phyloP scores from a whole-genome alignment of 1,284 basidiomycete species.

The Fomitiporia mediterranea region DNA sequence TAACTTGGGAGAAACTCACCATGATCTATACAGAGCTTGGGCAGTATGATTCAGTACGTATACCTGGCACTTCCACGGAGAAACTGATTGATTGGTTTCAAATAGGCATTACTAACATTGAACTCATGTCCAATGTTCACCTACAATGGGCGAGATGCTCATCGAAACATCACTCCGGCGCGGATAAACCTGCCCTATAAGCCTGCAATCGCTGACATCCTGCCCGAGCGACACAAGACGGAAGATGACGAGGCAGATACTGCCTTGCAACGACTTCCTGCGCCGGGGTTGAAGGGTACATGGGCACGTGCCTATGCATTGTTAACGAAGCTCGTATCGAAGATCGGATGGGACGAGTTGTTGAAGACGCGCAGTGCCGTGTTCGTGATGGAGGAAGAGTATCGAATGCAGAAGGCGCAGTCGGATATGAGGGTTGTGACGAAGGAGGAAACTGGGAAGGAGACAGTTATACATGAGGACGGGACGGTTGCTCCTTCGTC shows the following conservation, averaged over 20 bases:
- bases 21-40: conserved; percentile 90
- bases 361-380: conserved; percentile 90
- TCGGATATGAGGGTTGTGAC: too few relatives aligned
- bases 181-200: conserved; percentile 87
- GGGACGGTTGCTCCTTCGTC: conserved; percentile 36
- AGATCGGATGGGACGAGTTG: conserved; percentile 98
- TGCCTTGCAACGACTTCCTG: conserved; percentile 88
- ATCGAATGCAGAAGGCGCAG: conserved; percentile 82
- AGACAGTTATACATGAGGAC: conserved; percentile 51
- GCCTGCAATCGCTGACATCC: conserved; percentile 77
- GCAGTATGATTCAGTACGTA: conserved; percentile 75
- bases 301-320: conserved; percentile 94
- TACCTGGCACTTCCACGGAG: neutral
- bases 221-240: conserved; percentile 65
- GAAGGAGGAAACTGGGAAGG: conserved; percentile 26
- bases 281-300: conserved; percentile 90
- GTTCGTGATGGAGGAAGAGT: conserved; percentile 99
- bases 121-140: conserved; percentile 99
- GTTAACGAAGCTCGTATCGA: conserved; percentile 83
- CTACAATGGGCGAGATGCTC: conserved; percentile 94
- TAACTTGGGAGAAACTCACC: conserved; percentile 98
- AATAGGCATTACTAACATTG: conserved; percentile 85
- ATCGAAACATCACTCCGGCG: conserved; percentile 80
- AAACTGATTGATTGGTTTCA: neutral
- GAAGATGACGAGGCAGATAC: conserved; percentile 92